Base-by-base conservation (phyloP, 2,329 filamentous ascomycete species). In the Fusarium xyrophilum region DNA sequence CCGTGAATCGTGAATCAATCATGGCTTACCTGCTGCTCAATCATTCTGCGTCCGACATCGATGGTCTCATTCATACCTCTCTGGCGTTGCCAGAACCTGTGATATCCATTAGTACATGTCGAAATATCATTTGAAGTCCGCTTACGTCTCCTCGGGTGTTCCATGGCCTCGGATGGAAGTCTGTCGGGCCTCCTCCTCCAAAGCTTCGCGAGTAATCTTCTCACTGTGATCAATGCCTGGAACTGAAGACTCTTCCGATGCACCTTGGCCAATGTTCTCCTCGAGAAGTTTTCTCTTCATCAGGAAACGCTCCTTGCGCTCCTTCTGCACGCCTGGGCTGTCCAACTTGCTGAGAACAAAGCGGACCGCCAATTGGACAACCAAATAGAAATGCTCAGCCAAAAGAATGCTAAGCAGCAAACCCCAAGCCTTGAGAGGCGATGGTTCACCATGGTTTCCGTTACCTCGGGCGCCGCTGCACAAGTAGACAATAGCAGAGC, bases 331-430 rank as follows among this genome's bases (percentile, higher is more conserved):
- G 2, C 93, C 94, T 0, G 93, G 92, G 47, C 91, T 94, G 73
- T 98, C 94, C 55, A 97, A 82, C 77, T 93, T 96, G 63, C 83
- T 84, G 72, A 99, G 87, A 7, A 89, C 89, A 55, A 88, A 86
- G 40, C 90, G 88, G 7, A 97, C 91, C 1, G 84, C 86, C 65
- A 90, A 85, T 73, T 94, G 90, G 4, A 92, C 86, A 5, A 89
- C 82, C n/a, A 99, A 87, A 77, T 97, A 98, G 19, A 94, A 81
- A 76, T 99, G 95, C 77, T 99, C 96, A 0, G 93, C 89, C 71
- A 96, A 87, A 72, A 98, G 87, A 59, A 99, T 90, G 23, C 89
- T 88, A 21, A 97, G 82, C 8, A 99, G 85, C 5, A 97, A 82
- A 1, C 89, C 92, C 91, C 93, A 97, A 17, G 85, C 89, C 59